These are phyloP conservation scores for Debaryomyces udenii DNA, from an alignment of 1,139 yeast species.

Conservation along the genomic window DNA sequence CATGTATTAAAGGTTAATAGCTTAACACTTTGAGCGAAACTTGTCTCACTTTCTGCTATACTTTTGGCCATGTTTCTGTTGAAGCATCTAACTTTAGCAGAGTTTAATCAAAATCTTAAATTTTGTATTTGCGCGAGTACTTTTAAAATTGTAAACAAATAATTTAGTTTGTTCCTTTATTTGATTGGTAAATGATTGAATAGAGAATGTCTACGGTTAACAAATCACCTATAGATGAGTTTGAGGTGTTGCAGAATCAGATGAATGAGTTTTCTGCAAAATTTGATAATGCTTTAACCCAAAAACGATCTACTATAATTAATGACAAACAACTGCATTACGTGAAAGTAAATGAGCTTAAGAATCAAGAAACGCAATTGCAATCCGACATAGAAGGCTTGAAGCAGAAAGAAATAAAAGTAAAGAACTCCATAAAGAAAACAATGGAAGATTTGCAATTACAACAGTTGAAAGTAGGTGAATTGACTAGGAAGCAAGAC, in stretches of 20 bases:
- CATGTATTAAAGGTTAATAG: slow-evolving; percentile 76
- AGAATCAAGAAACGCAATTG: slow-evolving; percentile 29
- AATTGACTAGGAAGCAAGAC: slow-evolving; percentile 24
- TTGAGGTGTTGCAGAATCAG: slow-evolving; percentile 30
- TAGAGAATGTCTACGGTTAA: slow-evolving; percentile 3
- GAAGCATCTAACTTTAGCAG: background rate
- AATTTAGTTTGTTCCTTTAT: background rate
- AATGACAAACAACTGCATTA: slow-evolving; percentile 32
- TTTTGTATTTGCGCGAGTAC: slow-evolving; percentile 3
- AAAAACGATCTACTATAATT: slow-evolving; percentile 31
- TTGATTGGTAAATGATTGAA: no score
- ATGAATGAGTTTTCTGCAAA: slow-evolving; percentile 33
- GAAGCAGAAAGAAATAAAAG: slow-evolving; percentile 23
- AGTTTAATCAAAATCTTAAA: background rate
- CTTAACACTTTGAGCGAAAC: slow-evolving; percentile 29
- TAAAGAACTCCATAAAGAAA: slow-evolving; percentile 22
- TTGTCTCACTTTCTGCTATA: slow-evolving; percentile 5
- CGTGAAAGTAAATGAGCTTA: slow-evolving; percentile 32
- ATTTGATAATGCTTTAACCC: slow-evolving; percentile 29
- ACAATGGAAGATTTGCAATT: slow-evolving; percentile 24
- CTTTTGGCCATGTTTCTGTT: background rate
- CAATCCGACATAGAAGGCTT: slow-evolving; percentile 26
- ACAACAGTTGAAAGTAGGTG: slow-evolving; percentile 31
- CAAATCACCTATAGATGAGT: slow-evolving; percentile 23
- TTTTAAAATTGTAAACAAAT: slow-evolving; percentile 9